phyloP scores from a whole-genome alignment of 371 early-diverging fungal species.

The Saksenaea vasiformis region DNA sequence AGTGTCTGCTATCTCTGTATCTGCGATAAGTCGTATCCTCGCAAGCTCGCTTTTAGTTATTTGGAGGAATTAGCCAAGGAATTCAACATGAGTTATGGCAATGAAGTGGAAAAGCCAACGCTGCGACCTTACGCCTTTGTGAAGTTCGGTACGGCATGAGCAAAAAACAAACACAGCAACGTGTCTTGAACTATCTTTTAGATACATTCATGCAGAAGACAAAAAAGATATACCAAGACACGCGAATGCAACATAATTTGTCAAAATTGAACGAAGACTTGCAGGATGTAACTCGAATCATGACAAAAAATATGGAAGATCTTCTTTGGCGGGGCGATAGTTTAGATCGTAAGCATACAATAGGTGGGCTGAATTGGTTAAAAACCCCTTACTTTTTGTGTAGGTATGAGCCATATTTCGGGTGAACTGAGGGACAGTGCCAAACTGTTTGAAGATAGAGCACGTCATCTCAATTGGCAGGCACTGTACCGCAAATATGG shows the following conservation, averaged over 20 bases:
- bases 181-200: constrained; percentile 18
- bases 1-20: constrained; percentile 93
- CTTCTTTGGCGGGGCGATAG: constrained; percentile 91
- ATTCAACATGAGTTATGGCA: constrained; percentile 90
- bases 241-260: constrained; percentile 90
- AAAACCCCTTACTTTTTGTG: background rate
- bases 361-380: background rate
- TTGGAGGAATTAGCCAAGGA: constrained; percentile 94
- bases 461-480: constrained; percentile 83
- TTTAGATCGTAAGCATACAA: constrained; percentile 65
- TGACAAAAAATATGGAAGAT: constrained; percentile 98
- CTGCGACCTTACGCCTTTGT: constrained; percentile 96
- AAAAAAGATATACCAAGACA: constrained; percentile 93
- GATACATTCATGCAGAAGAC: constrained; percentile 97
- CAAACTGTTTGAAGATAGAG: constrained; percentile 56
- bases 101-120: constrained; percentile 81
- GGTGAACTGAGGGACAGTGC: constrained; percentile 58
- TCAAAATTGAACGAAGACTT: constrained; percentile 94
- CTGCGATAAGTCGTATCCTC: constrained; percentile 93
- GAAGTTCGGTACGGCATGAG: constrained; percentile 77
- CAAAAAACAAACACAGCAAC: background rate
- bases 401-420: constrained; percentile 53
- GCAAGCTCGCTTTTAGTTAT: constrained; percentile 93
- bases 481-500: constrained; percentile 95
- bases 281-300: constrained; percentile 94